phyloP scores from a whole-genome alignment of 768 basidiomycete species.

The Arthromyces matolae region DNA sequence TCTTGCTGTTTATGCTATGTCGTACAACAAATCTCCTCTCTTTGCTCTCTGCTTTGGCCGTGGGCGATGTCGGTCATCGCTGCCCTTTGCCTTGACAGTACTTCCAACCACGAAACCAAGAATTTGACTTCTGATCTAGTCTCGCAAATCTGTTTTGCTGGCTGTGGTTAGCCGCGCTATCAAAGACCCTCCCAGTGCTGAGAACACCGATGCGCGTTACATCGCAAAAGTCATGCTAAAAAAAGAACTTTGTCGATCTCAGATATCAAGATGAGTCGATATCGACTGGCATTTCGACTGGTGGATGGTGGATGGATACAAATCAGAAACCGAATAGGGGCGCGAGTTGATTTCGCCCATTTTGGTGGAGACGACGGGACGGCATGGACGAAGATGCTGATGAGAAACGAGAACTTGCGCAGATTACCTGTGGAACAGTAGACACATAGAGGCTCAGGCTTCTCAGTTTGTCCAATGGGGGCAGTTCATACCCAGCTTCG shows the following conservation, averaged over 20 bases:
- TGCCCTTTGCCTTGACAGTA: constrained; percentile 88
- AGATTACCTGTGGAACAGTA: too few species aligned
- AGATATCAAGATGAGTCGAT: constrained; percentile 97
- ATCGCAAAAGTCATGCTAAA: constrained; percentile 97
- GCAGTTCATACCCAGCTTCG: too few species aligned
- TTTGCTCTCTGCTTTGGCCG: constrained; percentile 81
- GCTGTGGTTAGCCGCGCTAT: constrained; percentile 81
- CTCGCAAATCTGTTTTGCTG: constrained; percentile 91
- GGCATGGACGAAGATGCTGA: constrained; percentile 80
- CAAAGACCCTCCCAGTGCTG: constrained; percentile 66
- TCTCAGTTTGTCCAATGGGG: too few species aligned
- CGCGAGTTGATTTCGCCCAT: constrained; percentile 86
- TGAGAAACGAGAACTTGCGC: constrained; percentile 80
- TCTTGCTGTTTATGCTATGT: constrained; percentile 55
- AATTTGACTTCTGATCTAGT: constrained; percentile 74
- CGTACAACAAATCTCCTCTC: constrained; percentile 58
- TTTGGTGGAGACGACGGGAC: constrained; percentile 64
- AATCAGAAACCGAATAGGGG: constrained; percentile 39
- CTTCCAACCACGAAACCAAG: constrained; percentile 61
- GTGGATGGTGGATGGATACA: constrained; percentile 45
- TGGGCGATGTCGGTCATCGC: constrained; percentile 90
- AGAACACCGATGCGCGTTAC: constrained; percentile 72
- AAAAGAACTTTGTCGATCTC: constrained; percentile 96
- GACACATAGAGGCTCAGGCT: too few species aligned
- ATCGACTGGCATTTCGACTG: constrained; percentile 62